Conservation (phyloP, 257 asterid species). For the Salvia hispanica region DNA sequence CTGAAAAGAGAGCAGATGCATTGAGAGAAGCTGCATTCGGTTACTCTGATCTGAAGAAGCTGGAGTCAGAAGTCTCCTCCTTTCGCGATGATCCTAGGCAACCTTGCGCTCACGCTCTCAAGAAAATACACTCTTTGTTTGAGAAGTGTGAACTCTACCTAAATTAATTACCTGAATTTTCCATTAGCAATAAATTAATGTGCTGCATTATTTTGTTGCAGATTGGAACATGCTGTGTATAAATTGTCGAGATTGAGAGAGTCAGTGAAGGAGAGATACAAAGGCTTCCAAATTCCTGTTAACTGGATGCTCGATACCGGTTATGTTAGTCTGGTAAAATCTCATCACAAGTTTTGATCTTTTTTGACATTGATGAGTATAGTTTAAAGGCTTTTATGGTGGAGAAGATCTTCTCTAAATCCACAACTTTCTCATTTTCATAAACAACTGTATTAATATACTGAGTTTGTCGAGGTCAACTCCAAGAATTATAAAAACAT, state of each 20-base stretch:
- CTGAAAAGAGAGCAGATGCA: constrained; percentile 85
- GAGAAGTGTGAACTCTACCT: constrained; percentile 44
- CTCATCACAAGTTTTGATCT: constrained; percentile 17
- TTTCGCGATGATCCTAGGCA: constrained; percentile 67
- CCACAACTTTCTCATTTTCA: not conserved
- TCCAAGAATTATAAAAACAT: not conserved
- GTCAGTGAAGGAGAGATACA: constrained; percentile 63
- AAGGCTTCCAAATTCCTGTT: constrained; percentile 64
- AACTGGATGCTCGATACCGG: constrained; percentile 89
- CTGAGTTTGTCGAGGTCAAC: constrained; percentile 1
- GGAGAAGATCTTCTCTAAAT: not conserved
- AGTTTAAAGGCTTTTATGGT: not conserved
- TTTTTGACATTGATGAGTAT: not conserved
- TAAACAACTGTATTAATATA: not conserved
- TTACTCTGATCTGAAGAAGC: constrained; percentile 68
- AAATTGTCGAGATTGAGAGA: constrained; percentile 75
- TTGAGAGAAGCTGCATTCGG: constrained; percentile 89
- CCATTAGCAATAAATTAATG: not conserved
- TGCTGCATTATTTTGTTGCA: constrained; percentile 30
- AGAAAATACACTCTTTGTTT: constrained; percentile 70
- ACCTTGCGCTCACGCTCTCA: constrained; percentile 54
- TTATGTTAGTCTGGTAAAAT: constrained; percentile 60
- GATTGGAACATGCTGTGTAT: constrained; percentile 75
- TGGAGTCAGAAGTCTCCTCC: constrained; percentile 60
- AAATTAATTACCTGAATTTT: not conserved